Percentiles rank a stretch among this genome's conserved stretches.
Evolutionary conservation across 495 filamentous ascomycete genomes (phyloP).

Genomic region (Aspergillus coremiiformis): DNA sequence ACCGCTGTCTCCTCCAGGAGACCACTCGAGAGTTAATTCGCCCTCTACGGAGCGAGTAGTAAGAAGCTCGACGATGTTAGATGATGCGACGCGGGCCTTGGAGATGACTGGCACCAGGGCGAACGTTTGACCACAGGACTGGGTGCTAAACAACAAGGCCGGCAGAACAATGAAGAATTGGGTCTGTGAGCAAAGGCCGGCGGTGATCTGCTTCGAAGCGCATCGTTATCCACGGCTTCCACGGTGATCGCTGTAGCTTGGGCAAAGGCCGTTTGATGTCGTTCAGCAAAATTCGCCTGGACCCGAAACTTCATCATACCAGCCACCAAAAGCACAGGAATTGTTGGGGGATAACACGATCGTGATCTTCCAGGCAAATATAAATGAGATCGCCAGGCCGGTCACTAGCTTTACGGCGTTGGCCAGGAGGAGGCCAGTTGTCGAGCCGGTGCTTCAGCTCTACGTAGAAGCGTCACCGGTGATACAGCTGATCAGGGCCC

Average conservation of each 20-base stretch:
- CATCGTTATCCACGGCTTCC: constrained; percentile 51
- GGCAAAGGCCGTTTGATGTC: constrained; percentile 48
- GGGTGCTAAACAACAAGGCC: constrained; percentile 50
- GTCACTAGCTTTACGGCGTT: constrained; percentile 35
- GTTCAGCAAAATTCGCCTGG: constrained; percentile 47
- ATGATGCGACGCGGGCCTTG: constrained; percentile 37
- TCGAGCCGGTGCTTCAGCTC: constrained; percentile 40
- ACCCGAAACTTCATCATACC: constrained; percentile 48
- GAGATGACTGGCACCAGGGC: constrained; percentile 56
- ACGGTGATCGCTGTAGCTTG: constrained; percentile 42
- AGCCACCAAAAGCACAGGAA: constrained; percentile 35
- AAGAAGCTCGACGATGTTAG: constrained; percentile 29
- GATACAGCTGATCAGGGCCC: constrained; percentile 39
- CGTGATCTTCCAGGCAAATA: constrained; percentile 37
- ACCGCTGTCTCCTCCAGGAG: constrained; percentile 18
- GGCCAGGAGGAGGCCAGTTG: constrained; percentile 38
- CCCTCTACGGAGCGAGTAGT: constrained; percentile 26
- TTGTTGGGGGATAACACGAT: constrained; percentile 31
- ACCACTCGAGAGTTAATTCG: constrained; percentile 16
- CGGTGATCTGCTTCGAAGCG: constrained; percentile 49
- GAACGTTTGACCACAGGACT: constrained; percentile 60
- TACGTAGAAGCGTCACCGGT: constrained; percentile 43
- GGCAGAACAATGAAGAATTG: constrained; percentile 63
- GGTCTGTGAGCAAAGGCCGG: constrained; percentile 47
- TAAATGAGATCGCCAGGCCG: constrained; percentile 30